Evolutionary conservation across 768 basidiomycete species (phyloP), one percentile per base, ranked within the genome.

Genomic region (Trametes punicea): DNA sequence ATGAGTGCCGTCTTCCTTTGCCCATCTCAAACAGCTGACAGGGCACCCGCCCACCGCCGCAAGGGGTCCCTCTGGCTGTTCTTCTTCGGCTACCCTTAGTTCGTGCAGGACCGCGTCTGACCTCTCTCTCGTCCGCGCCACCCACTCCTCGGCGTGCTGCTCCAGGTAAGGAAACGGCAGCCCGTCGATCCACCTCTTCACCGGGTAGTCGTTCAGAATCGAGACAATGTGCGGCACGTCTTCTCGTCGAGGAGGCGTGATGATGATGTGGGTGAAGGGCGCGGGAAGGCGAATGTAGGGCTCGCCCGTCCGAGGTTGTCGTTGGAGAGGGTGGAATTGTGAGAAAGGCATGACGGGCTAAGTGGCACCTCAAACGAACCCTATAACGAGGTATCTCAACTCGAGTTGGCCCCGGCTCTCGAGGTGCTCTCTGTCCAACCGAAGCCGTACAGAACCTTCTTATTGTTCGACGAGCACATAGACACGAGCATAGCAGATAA

Each of bases 181-280:
- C 0, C 69, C 67, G 23, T 67, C 66, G 13, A 87, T 62, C 74
- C 71, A 78, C 25, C 62, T 62, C 54, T 73, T 75, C 9, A 88
- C 73, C 3, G 56, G 60, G 1, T 69, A 67, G 57, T 87, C 81
- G 60, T 85, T 85, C 60, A 85, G 57, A 48, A 74, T 64, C 0
- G 71, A 57, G 8, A 73, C 61, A 16, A 75, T 55, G 15, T 61
- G 48, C 26, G 73, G 65, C 16, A 69, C 74, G 62, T 85, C 82
- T 31, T 65, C 68, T n/a, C 64, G 53, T 31, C 84, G 79, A 11
- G 81, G 81, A 18, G 85, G 79, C 2, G 84, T 87, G 36, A 87
- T 57, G 51, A 86, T 78, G 61, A 86, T 78, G 53, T 72, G 72
- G 40, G 80, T 74, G 55, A 74, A 73, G 45, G 82, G 82, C 26